Conservation (phyloP, 805 yeast genomes). For the Dipodascopsis uninucleata region DNA sequence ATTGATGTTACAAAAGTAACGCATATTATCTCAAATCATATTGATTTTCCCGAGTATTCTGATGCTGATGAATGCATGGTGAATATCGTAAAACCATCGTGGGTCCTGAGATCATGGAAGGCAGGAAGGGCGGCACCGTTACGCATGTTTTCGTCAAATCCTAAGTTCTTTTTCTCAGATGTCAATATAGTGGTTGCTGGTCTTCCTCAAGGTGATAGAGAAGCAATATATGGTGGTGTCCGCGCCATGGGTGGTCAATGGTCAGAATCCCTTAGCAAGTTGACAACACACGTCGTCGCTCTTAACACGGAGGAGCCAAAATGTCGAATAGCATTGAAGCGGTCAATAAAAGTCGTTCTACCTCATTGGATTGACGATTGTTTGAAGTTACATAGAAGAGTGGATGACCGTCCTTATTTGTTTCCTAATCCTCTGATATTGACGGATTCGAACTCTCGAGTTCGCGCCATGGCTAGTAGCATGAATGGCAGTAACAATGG, state of each 20-base stretch:
- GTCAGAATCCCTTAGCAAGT: slow-evolving; percentile 57
- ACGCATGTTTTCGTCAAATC: slow-evolving; percentile 68
- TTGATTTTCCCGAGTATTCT: slow-evolving; percentile 51
- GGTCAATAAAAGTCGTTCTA: slow-evolving; percentile 54
- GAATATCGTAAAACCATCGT: slow-evolving; percentile 60
- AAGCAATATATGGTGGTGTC: slow-evolving; percentile 64
- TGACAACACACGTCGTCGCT: slow-evolving; percentile 77
- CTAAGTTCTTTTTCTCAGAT: slow-evolving; percentile 58
- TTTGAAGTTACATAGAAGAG: slow-evolving; percentile 47
- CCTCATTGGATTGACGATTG: slow-evolving; percentile 77
- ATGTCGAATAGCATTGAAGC: slow-evolving; percentile 51
- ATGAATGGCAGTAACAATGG: slow-evolving; percentile 1
- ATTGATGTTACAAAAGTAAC: slow-evolving; percentile 18
- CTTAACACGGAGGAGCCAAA: slow-evolving; percentile 52
- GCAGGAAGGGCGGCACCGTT: slow-evolving; percentile 46
- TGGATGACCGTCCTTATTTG: slow-evolving; percentile 54
- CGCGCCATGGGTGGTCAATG: slow-evolving; percentile 74
- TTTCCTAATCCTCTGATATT: slow-evolving; percentile 39
- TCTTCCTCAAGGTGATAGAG: slow-evolving; percentile 56
- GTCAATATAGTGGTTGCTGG: slow-evolving; percentile 60
- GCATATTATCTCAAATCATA: slow-evolving; percentile 48
- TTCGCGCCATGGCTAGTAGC: neutral
- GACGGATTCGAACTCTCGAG: slow-evolving; percentile 13
- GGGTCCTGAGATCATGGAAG: slow-evolving; percentile 53
- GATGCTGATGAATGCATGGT: slow-evolving; percentile 52